Base-by-base conservation (phyloP, 345 rosid species). In the Pistacia atlantica region DNA sequence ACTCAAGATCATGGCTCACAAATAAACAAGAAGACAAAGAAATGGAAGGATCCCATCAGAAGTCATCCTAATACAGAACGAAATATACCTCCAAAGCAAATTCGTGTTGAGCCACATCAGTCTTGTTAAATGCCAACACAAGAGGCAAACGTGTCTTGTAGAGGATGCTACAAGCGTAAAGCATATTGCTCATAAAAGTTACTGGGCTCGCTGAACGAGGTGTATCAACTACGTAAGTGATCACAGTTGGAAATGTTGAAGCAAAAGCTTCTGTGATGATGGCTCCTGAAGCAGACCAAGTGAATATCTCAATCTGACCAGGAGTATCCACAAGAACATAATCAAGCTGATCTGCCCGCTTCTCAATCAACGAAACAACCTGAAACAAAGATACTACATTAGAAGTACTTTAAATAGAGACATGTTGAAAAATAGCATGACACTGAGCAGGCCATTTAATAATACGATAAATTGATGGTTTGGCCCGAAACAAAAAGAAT, bases 241-340 rank as follows among this genome's bases (percentile, higher is more conserved):
- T 80, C 46, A 92, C 74, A 59, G 97, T 92, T 4, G 97, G 97
- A 84, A 92, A 92, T 10, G 97, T 89, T 18, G 97, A 92, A 57
- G 97, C 97, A 62, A 90, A 92, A 61, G 97, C 87, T 87, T 92
- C 97, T 52, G 97, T 92, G 71, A 92, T 92, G 48, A 92, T 90
- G 78, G 97, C 97, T 54, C 97, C 97, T 38, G 97, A 92, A 74
- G 97, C 97, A 79, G 97, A 92, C 97, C 97, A 92, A 33, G 97
- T 92, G 54, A 92, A 90, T 77, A 92, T 92, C 84, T 92, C 97
- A 81, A 90, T 92, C 80, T 92, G 97, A 71, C 97, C 95, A 79
- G 97, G 97, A 63, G 97, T 92, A 76, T 92, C 97, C 81, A 89
- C 97, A 52, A 92, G 84, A 73, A 92, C 95, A 82, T 90, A 92